These are phyloP conservation scores for Petunia secreta DNA, from an alignment of 257 asterid genomes.

Conservation along the genomic window DNA sequence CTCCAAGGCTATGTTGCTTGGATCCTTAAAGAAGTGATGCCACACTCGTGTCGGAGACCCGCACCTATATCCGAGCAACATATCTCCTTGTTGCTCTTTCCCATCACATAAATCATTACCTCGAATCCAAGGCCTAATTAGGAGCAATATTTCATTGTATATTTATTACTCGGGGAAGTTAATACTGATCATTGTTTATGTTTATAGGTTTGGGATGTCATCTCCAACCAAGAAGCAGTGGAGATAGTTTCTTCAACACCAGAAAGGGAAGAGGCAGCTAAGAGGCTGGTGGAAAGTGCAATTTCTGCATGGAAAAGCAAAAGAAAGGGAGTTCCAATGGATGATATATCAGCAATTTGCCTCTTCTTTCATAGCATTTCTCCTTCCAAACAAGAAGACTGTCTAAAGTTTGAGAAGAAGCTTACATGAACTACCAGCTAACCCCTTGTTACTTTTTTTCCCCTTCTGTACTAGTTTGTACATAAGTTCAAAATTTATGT, in stretches of 20 bases:
- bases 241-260: conserved; percentile 55
- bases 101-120: background rate
- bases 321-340: conserved; percentile 61
- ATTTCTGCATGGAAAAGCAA: conserved; percentile 65
- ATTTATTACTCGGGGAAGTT: background rate
- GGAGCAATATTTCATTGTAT: background rate
- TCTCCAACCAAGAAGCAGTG: conserved; percentile 75
- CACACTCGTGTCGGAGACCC: no score
- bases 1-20: background rate
- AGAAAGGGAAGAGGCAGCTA: conserved; percentile 59
- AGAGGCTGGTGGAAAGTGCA: conserved; percentile 64
- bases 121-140: background rate
- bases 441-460: background rate
- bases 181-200: background rate
- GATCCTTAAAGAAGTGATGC: no score
- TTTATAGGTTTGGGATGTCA: conserved; percentile 73
- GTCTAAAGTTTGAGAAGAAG: conserved; percentile 17
- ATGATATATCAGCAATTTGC: conserved; percentile 75
- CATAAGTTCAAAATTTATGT: background rate
- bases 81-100: no score
- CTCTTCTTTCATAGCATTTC: conserved; percentile 54
- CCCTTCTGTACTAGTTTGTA: background rate
- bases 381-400: conserved; percentile 13
- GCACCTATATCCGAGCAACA: no score
- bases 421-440: conserved; percentile 6